A percentile compares a stretch with the other conserved stretches of the same genome.
phyloP scores from a whole-genome alignment of 139 green algal species.

The Chlorella sp. region DNA sequence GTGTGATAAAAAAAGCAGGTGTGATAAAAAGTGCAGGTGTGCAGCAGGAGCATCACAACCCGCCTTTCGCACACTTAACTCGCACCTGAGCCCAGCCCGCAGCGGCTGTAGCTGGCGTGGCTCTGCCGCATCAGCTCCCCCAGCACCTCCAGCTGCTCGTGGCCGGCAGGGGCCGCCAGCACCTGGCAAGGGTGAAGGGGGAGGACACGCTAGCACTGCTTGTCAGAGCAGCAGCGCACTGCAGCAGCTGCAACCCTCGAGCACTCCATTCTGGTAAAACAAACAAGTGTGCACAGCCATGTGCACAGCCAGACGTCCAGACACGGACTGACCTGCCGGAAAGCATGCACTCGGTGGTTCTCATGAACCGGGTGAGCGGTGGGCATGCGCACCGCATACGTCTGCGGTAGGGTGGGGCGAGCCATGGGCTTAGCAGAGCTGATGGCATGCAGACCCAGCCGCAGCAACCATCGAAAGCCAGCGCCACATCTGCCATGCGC shows the following conservation, averaged over 20 bases:
- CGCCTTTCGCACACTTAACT: too few species aligned
- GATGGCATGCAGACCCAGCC: too few species aligned
- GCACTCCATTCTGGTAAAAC: too few species aligned
- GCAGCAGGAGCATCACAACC: not conserved
- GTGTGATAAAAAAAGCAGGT: too few species aligned
- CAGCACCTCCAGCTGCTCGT: conserved; percentile 61
- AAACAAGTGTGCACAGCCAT: too few species aligned
- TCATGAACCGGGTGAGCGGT: conserved; percentile 87
- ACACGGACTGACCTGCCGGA: conserved; percentile 61
- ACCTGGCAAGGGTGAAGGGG: not conserved
- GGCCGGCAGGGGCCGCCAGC: conserved; percentile 8
- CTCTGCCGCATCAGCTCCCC: conserved; percentile 94
- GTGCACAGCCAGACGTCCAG: too few species aligned
- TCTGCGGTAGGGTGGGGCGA: not conserved
- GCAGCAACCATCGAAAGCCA: not conserved
- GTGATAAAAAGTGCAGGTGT: not conserved
- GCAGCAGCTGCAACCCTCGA: too few species aligned
- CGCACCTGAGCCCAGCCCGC: conserved; percentile 70
- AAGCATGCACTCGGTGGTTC: conserved; percentile 80
- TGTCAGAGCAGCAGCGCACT: too few species aligned
- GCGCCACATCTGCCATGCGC: not conserved
- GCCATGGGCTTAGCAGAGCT: too few species aligned
- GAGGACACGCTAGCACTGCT: not conserved
- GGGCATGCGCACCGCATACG: conserved; percentile 69
- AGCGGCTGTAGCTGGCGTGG: conserved; percentile 77